Percentiles rank a stretch among this genome's conserved stretches.
These are phyloP conservation scores for Exobasidium rhododendri DNA, from an alignment of 1,284 basidiomycete species.

Conservation along the genomic window DNA sequence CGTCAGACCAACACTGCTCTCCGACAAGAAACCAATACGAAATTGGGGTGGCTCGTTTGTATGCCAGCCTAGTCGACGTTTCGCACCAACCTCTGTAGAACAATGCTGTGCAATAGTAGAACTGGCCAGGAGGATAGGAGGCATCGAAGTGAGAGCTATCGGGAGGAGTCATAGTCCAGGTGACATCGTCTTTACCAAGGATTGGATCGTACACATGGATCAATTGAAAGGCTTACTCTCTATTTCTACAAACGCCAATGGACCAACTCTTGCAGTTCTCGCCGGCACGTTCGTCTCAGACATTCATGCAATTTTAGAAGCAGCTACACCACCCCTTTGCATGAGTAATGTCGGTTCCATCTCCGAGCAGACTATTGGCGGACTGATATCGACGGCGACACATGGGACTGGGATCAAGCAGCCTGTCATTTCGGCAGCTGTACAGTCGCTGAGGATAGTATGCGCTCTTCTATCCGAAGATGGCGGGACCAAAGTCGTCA, in stretches of 20 bases:
- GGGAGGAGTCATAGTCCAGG: slow-evolving; percentile 90
- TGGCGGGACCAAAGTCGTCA: slow-evolving; percentile 67
- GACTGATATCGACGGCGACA: slow-evolving; percentile 87
- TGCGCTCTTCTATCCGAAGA: slow-evolving; percentile 53
- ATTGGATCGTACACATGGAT: slow-evolving; percentile 51
- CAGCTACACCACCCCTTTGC: slow-evolving; percentile 65
- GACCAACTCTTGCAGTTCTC: slow-evolving; percentile 34
- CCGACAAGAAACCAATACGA: slow-evolving; percentile 6
- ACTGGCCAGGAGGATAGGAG: slow-evolving; percentile 71
- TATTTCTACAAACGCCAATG: slow-evolving; percentile 19
- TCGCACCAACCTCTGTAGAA: slow-evolving; percentile 70
- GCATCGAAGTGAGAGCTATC: slow-evolving; percentile 70
- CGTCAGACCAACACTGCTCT: not conserved
- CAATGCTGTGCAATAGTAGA: slow-evolving; percentile 78
- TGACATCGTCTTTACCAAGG: slow-evolving; percentile 63
- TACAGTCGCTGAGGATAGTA: slow-evolving; percentile 71
- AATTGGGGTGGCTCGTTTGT: slow-evolving; percentile 62
- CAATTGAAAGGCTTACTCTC: slow-evolving; percentile 35
- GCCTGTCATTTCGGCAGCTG: slow-evolving; percentile 78
- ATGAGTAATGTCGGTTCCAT: slow-evolving; percentile 93
- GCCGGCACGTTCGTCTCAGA: slow-evolving; percentile 55
- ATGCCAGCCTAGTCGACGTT: slow-evolving; percentile 61
- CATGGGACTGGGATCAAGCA: slow-evolving; percentile 83
- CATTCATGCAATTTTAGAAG: slow-evolving; percentile 60
- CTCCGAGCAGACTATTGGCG: slow-evolving; percentile 92